A percentile compares a stretch with the other conserved stretches of the same genome.
Conservation (phyloP, 306 rosid species). For the Trifolium repens region DNA sequence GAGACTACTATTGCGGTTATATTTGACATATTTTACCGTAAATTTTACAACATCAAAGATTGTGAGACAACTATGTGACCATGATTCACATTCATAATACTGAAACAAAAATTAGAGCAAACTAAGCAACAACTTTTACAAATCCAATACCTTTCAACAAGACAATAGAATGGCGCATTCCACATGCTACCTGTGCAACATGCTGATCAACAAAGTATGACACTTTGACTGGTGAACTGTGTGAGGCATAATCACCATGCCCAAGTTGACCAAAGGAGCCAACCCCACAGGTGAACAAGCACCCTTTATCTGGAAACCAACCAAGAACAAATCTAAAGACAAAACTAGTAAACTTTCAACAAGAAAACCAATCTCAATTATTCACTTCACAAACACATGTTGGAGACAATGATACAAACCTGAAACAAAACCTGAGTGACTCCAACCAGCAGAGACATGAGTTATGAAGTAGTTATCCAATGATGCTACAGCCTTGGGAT, state of each 20-base stretch:
- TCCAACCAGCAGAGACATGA: constrained; percentile 91
- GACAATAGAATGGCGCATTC: constrained; percentile 92
- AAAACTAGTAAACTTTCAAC: constrained; percentile 15
- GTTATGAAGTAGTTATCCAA: constrained; percentile 57
- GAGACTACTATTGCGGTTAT: not conserved
- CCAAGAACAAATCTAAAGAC: constrained; percentile 15
- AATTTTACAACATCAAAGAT: not conserved
- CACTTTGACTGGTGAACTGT: constrained; percentile 59
- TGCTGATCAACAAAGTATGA: constrained; percentile 58
- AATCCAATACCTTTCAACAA: constrained; percentile 66
- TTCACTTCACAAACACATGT: not conserved
- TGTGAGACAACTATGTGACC: not conserved
- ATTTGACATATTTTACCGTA: not conserved
- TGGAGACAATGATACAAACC: constrained; percentile 46
- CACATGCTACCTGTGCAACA: constrained; percentile 76
- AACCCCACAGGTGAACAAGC: constrained; percentile 82
- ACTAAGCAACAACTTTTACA: constrained; percentile 10
- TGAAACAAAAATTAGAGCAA: constrained; percentile 3
- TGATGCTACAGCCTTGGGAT: constrained; percentile 62
- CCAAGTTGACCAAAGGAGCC: constrained; percentile 99
- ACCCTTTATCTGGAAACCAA: constrained; percentile 59
- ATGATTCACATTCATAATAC: not conserved
- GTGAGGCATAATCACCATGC: constrained; percentile 73
- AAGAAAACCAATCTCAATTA: not conserved
- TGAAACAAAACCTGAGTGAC: constrained; percentile 94